Evolutionary conservation across 306 rosid genomes (phyloP).

Genomic region (Inga laurina): DNA sequence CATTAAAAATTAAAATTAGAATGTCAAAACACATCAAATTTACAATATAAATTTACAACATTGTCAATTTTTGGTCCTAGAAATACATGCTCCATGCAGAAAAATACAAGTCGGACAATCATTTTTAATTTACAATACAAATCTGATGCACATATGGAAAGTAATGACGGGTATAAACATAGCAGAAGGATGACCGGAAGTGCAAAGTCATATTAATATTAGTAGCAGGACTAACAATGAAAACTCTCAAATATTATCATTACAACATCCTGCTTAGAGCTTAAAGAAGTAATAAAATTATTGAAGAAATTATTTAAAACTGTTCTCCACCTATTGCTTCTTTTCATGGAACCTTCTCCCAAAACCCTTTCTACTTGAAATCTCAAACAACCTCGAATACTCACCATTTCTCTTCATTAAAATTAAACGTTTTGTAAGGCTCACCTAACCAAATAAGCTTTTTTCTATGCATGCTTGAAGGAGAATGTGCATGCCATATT

Average conservation of each 20-base stretch:
- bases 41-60: background rate
- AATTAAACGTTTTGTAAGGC: background rate
- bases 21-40: background rate
- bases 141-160: background rate
- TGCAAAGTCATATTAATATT: background rate
- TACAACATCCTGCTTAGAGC: background rate
- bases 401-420: background rate
- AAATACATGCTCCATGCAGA: constrained; percentile 6
- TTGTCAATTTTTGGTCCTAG: background rate
- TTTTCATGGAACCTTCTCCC: background rate
- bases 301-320: background rate
- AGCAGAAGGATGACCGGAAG: background rate
- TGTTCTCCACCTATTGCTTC: background rate
- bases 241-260: background rate
- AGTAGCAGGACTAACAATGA: background rate
- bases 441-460: background rate
- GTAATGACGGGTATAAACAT: background rate
- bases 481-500: background rate
- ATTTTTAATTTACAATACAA: constrained; percentile 5
- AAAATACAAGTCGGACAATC: constrained; percentile 16
- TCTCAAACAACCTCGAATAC: background rate
- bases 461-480: background rate
- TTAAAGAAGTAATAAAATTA: background rate
- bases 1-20: background rate
- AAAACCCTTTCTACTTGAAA: background rate